Base-by-base conservation (phyloP, 2,329 filamentous ascomycete species). In the Acephala macrosclerotiorum region DNA sequence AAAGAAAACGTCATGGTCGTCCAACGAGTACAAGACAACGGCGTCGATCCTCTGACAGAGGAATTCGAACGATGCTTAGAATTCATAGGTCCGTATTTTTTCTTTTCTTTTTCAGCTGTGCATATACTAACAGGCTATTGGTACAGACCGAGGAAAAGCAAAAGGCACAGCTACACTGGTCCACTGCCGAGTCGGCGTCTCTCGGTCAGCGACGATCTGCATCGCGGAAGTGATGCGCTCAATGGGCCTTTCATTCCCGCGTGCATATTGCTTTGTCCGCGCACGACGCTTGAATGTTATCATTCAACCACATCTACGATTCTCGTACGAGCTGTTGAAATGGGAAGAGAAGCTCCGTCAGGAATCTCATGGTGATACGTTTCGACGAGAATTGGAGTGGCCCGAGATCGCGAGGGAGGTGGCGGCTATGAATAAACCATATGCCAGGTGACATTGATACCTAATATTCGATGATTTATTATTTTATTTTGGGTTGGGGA, bases 161-260 rank as follows among this genome's bases (percentile, higher is more conserved):
- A 91, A 91, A 51, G 90, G 91, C 35, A 92, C 88, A 4, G 93
- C 95, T 26, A 98, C 96, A 0, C 84, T 99, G 64, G 96, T 99
- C 18, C 96, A 99, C 77, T 99, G 96, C 77, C 91, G 96, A 20
- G 96, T 99, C 8, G 96, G 96, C 57, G 96, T 99, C 62, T 97
- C 94, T 59, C 88, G 96, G 60, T 97, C 93, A 68, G 96, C 96
- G 14, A 99, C 95, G 1, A 97, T 99, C 68, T 98, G 96, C 77
- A 99, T 99, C 74, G 96, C 96, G n/a, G 94, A 98, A 79, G 93
- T 98, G 40, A 99, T 99, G 96, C 89, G 90, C 40, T 84, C 90
- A 29, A 79, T 93, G 72, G 84, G 88, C 25, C 81, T 97, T 70
- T 96, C 93, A 0, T 95, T 98, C 73, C 94, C 96, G 14, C 87